phyloP scores from a whole-genome alignment of 2,329 filamentous ascomycete species.

The Dichotomopilus funicola region DNA sequence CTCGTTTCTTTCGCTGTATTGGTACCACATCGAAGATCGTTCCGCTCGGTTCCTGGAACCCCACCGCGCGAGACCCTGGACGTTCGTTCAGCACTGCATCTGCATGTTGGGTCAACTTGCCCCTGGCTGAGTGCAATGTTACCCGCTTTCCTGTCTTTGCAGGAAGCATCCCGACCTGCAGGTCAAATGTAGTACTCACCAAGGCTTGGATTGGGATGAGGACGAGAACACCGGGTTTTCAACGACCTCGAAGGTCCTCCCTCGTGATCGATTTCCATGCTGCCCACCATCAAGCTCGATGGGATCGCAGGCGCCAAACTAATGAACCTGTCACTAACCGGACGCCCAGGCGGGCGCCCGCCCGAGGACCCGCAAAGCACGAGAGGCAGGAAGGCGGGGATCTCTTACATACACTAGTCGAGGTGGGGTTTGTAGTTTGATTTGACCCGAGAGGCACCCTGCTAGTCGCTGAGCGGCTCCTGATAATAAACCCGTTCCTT shows the following conservation, averaged over 20 bases:
- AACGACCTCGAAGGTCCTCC: no score
- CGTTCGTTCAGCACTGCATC: neutral
- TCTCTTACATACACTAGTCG: no score
- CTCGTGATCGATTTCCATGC: no score
- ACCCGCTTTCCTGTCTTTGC: no score
- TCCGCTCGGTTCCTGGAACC: neutral
- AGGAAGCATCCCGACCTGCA: no score
- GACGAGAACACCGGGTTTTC: no score
- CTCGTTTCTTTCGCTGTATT: neutral
- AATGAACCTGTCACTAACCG: no score
- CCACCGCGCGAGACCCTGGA: neutral
- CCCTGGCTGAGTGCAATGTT: no score
- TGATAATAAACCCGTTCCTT: constrained; percentile 9
- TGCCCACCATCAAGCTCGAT: no score
- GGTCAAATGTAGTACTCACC: no score
- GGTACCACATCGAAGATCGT: neutral
- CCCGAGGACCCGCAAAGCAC: neutral
- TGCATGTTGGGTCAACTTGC: neutral
- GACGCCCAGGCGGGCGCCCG: constrained; percentile 3
- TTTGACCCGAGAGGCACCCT: neutral
- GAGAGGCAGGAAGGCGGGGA: neutral
- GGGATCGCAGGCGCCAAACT: no score
- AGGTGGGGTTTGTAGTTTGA: constrained; percentile 3
- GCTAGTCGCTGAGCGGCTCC: neutral
- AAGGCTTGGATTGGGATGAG: no score